Evolutionary conservation across 495 filamentous ascomycete species (phyloP), one percentile per base, ranked within the genome.

Genomic region (Corynascus novoguineensis): DNA sequence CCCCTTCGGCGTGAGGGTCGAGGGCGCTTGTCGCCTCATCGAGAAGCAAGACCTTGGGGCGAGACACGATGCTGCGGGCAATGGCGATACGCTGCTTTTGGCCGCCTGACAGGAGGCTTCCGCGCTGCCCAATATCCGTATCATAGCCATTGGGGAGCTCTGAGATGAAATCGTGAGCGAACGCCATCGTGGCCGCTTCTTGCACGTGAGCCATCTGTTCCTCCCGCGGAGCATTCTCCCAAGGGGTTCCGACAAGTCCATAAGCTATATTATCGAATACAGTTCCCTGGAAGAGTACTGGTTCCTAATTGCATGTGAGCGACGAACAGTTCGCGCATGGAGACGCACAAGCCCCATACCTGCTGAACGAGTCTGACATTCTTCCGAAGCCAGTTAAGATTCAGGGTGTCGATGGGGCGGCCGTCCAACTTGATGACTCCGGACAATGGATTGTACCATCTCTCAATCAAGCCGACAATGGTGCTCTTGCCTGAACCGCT

Each of bases 381-480:
- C 1, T 77, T 76, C 53, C 85, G 71, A 73, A 81, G 81, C 84
- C 85, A 87, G 50, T 79, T 79, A 24, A 84, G 53, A 37, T 86
- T 69, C 21, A 84, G 60, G 15, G 80, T 74, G 1, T 74, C 71
- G 2, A 87, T 51, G 45, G 81, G 73, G 8, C 78, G 72, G 1
- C 76, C 80, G 25, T 81, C 78, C 4, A 86, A 74, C 4, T 73
- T 62, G 50, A 88, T 68, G 2, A 66, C 64, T 0, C 79, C 79
- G 14, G 66, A 71, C 29, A 69, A 53, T 35, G 92, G 86, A 40
- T 86, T 80, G 64, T 96, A 97, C 78, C 95, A 97, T 8, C 93
- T 81, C 70, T 96, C 90, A 15, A 96, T 83, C 8, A 97, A 74
- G 6, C 90, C 91, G 22, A 97, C 85, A 17, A 96, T 86, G 2